These are phyloP conservation scores for Zizania palustris DNA, from an alignment of 202 grass and related monocot species.

Conservation along the genomic window DNA sequence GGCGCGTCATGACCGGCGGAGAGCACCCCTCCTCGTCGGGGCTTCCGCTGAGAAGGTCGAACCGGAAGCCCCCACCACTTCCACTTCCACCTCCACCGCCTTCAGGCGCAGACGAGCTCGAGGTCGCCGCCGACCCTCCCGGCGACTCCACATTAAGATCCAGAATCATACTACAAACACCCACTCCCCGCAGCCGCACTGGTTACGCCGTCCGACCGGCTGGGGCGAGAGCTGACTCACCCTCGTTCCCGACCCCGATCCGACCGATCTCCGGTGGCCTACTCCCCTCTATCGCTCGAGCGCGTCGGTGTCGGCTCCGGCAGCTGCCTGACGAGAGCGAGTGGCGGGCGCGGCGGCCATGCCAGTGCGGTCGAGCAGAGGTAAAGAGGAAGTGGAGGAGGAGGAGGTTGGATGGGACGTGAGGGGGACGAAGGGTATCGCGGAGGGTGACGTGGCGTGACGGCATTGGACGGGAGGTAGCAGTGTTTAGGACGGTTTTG, in stretches of 20 bases:
- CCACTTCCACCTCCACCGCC: not conserved
- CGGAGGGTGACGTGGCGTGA: not conserved
- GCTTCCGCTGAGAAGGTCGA: constrained; percentile 44
- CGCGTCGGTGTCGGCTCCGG: not conserved
- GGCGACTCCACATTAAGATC: constrained; percentile 83
- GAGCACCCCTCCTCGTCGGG: constrained; percentile 41
- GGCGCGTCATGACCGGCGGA: constrained; percentile 52
- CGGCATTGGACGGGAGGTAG: not conserved
- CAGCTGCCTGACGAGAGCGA: not conserved
- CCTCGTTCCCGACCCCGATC: not conserved
- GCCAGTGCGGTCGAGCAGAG: not conserved
- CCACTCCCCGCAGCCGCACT: not conserved
- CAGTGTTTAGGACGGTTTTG: not conserved
- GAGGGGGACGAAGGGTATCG: constrained; percentile 40
- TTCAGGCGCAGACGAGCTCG: constrained; percentile 22
- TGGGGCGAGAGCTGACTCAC: not conserved
- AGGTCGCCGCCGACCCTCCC: constrained; percentile 23
- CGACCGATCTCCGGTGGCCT: not conserved
- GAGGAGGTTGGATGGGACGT: constrained; percentile 29
- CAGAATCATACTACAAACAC: constrained; percentile 49
- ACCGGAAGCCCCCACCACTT: constrained; percentile 39
- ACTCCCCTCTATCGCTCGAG: not conserved
- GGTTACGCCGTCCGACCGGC: too few relatives aligned
- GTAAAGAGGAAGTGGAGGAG: constrained; percentile 8
- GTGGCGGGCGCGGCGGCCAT: not conserved